Evolutionary conservation across 2,329 filamentous ascomycete genomes (phyloP).

Genomic region (Aureobasidium sp.): DNA sequence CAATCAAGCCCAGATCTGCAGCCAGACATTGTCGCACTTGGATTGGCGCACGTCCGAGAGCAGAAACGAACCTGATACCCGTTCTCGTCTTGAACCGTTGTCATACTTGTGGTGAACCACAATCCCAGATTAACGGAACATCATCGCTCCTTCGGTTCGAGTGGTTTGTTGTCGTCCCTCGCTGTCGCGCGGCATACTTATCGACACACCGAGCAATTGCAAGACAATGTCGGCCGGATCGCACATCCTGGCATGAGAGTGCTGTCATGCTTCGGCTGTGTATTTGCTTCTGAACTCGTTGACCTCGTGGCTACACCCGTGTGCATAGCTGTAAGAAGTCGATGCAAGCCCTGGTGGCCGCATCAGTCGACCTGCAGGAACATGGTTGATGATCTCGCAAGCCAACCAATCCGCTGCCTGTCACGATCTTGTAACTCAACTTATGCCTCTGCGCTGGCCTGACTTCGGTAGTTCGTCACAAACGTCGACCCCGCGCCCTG

Average conservation of each 20-base stretch:
- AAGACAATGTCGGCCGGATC: neutral
- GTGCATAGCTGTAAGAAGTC: conserved; percentile 3
- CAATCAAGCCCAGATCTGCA: conserved; percentile 4
- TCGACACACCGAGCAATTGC: neutral
- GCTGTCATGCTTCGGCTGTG: neutral
- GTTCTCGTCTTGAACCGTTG: conserved; percentile 7
- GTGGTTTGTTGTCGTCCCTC: neutral
- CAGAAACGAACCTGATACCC: conserved; percentile 8
- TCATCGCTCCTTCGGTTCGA: neutral
- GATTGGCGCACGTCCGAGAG: conserved; percentile 1
- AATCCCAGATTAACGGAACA: conserved; percentile 1
- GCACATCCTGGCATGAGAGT: neutral
- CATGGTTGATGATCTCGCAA: neutral
- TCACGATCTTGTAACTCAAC: neutral
- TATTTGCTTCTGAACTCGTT: conserved; percentile 1
- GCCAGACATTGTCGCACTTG: neutral
- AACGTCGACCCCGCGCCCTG: neutral
- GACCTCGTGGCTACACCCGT: conserved; percentile 9
- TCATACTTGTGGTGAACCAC: conserved; percentile 6
- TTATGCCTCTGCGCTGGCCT: conserved; percentile 9
- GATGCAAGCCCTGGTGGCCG: conserved; percentile 12
- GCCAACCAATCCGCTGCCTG: conserved; percentile 3
- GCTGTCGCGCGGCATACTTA: neutral
- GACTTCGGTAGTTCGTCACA: conserved; percentile 8
- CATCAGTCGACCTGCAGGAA: conserved; percentile 15